A percentile compares a stretch with the other conserved stretches of the same genome.
phyloP scores from a whole-genome alignment of 257 asterid species.

The Forsythia viridissima region DNA sequence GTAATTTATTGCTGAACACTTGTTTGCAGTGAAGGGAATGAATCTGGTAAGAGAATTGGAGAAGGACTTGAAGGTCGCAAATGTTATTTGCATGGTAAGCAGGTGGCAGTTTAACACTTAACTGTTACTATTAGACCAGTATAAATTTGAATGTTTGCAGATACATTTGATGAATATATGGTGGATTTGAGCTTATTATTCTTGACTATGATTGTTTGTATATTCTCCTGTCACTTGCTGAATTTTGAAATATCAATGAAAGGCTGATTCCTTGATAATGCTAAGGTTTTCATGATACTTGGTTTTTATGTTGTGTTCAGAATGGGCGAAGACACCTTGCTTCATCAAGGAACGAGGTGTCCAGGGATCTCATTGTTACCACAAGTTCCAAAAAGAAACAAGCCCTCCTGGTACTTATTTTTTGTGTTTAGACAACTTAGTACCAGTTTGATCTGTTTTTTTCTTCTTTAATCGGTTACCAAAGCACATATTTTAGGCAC shows the following conservation, averaged over 20 bases:
- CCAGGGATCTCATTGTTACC: constrained; percentile 91
- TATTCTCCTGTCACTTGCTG: background rate
- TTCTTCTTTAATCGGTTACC: background rate
- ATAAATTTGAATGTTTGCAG: constrained; percentile 20
- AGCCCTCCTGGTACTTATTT: constrained; percentile 74
- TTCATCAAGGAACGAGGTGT: constrained; percentile 95
- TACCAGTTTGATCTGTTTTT: constrained; percentile 17
- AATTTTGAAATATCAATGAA: background rate
- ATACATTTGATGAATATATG: constrained; percentile 11
- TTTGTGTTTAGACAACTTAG: constrained; percentile 27
- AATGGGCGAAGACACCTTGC: constrained; percentile 93
- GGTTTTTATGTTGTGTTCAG: constrained; percentile 47
- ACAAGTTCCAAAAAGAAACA: constrained; percentile 86
- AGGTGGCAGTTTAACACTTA: constrained; percentile 48
- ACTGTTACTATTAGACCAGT: constrained; percentile 24
- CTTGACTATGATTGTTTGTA: background rate
- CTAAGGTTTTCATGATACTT: constrained; percentile 20
- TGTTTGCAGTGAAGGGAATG: constrained; percentile 90
- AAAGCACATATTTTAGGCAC: background rate
- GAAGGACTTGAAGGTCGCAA: constrained; percentile 98
- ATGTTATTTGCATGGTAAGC: constrained; percentile 99
- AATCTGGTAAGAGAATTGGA: constrained; percentile 92
- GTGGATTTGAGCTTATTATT: constrained; percentile 13
- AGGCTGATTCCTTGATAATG: constrained; percentile 5
- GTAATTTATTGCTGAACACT: constrained; percentile 23